Evolutionary conservation across 2,329 filamentous ascomycete genomes (phyloP), one percentile per base, ranked within the genome.

Genomic region (Waltergamsia citrina): DNA sequence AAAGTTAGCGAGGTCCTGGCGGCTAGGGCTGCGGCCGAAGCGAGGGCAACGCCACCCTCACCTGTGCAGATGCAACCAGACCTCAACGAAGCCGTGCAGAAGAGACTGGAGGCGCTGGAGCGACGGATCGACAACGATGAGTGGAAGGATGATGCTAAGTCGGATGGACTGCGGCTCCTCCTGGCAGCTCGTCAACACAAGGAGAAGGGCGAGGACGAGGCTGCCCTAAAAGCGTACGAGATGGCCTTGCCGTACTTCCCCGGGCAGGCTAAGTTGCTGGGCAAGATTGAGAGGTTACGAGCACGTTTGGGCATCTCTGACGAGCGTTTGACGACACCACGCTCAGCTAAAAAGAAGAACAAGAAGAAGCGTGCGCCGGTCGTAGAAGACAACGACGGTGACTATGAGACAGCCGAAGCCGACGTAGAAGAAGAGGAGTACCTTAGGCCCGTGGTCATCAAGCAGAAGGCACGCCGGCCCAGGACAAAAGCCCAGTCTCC

Each of bases 121-220:
- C 75, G 81, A 43, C 81, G 85, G n/a, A 82, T 96, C 19, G 83
- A 90, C 20, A 56, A 51, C 38, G 74, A 74, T 15, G 73, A 67
- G 28, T 64, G 61, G 39, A 50, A 53, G 29, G 85, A 88, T 24
- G 85, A 93, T 46, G 65, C 71, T 18, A 77, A 83, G 34, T 80
- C 85, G 0, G 85, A 94, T 41, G 92, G 90, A 0, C 59, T 96
- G 19, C 83, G 86, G 9, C 86, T 83, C 47, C 61, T 96, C 22
- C 67, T 95, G n/a, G 86, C 92, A 69, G 90, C 86, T 2, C 84
- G 92, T 43, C 87, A 95, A 53, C 84, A 93, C 50, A 87, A 88
- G 51, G 85, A 86, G 34, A 71, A 77, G 4, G 86, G 86, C 3
- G 85, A 95, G 44, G 78, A 93, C 33, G 65, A 64, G 4, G 83